phyloP scores from a whole-genome alignment of 352 stramenopile species.

The Phytophthora pinifolia region DNA sequence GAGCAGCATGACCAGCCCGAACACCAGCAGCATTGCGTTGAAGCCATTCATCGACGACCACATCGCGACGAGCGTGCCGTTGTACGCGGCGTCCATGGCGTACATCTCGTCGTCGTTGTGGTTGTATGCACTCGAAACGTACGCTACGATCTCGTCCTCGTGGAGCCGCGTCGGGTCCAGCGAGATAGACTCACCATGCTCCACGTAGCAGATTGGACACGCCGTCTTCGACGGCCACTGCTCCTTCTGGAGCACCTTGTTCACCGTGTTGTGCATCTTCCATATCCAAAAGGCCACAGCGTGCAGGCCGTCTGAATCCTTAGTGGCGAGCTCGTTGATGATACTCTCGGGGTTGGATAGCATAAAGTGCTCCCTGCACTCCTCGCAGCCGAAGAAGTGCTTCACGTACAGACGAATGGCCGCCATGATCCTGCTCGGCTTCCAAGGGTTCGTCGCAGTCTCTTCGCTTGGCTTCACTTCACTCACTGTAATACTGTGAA shows the following conservation, averaged over 20 bases:
- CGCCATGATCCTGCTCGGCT: conserved; percentile 53
- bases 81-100: conserved; percentile 46
- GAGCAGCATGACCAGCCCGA: conserved; percentile 32
- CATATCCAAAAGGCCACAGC: conserved; percentile 75
- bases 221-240: conserved; percentile 60
- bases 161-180: conserved; percentile 48
- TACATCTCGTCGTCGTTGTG: conserved; percentile 53
- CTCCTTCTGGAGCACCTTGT: conserved; percentile 66
- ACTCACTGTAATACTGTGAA: conserved; percentile 71
- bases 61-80: conserved; percentile 39
- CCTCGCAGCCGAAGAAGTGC: conserved; percentile 84
- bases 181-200: conserved; percentile 44
- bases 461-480: conserved; percentile 25
- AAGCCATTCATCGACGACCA: conserved; percentile 45
- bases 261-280: conserved; percentile 86
- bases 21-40: conserved; percentile 32
- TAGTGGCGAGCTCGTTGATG: conserved; percentile 41
- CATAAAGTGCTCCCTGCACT: conserved; percentile 77
- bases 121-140: conserved; percentile 52
- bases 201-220: conserved; percentile 65
- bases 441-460: conserved; percentile 33
- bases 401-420: conserved; percentile 74
- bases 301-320: conserved; percentile 38
- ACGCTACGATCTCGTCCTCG: conserved; percentile 57
- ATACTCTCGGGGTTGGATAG: conserved; percentile 57